A percentile compares a stretch with the other conserved stretches of the same genome.
These are phyloP conservation scores for Mimosa pudica DNA, from an alignment of 306 rosid genomes.

Conservation along the genomic window DNA sequence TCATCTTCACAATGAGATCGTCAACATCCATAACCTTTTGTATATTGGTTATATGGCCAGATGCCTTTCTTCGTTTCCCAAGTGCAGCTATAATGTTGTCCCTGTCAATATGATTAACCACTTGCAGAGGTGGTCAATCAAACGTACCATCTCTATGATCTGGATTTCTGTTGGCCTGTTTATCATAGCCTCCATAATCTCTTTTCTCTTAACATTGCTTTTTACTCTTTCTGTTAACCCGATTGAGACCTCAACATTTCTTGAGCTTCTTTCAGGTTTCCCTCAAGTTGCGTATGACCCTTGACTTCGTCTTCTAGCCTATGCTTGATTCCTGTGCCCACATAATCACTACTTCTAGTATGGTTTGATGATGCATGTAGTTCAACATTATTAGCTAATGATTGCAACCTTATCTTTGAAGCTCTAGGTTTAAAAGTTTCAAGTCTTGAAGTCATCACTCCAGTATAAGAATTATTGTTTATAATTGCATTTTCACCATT, in stretches of 20 bases:
- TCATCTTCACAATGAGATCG: conserved; percentile 88
- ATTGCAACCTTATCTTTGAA: conserved; percentile 55
- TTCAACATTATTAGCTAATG: conserved; percentile 50
- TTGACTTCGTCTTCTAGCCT: conserved; percentile 55
- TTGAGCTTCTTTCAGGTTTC: conserved; percentile 54
- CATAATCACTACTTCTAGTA: conserved; percentile 57
- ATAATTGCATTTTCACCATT: conserved; percentile 61
- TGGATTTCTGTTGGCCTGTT: conserved; percentile 51
- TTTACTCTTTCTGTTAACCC: conserved; percentile 63
- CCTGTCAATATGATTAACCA: conserved; percentile 66
- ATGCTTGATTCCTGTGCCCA: conserved; percentile 57
- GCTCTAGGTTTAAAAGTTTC: conserved; percentile 59
- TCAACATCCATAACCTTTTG: conserved; percentile 85
- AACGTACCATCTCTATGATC: conserved; percentile 56
- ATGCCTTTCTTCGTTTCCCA: conserved; percentile 84
- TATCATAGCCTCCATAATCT: conserved; percentile 58
- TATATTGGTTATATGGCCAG: conserved; percentile 65
- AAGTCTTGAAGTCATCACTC: conserved; percentile 52
- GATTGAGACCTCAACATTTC: conserved; percentile 46
- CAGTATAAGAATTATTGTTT: conserved; percentile 56
- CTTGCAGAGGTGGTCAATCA: conserved; percentile 74
- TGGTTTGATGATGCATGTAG: conserved; percentile 45
- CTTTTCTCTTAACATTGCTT: conserved; percentile 49
- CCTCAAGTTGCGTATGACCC: conserved; percentile 50
- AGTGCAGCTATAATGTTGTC: conserved; percentile 89